Evolutionary conservation across 2,329 filamentous ascomycete genomes (phyloP), one percentile per base, ranked within the genome.

Genomic region (Drechslerella dactyloides): DNA sequence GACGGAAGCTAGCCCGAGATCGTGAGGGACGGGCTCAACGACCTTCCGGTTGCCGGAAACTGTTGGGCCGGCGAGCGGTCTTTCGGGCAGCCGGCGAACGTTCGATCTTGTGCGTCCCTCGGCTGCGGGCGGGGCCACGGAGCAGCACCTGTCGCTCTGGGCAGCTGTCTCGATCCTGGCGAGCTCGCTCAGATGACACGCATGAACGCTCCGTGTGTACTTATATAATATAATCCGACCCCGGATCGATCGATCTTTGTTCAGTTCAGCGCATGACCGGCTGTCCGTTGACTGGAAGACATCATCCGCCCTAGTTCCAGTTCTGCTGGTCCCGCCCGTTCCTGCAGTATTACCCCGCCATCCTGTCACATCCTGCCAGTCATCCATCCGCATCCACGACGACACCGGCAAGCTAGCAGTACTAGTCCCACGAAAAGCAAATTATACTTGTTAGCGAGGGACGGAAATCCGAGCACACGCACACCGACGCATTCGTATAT

Each of bases 61-160:
- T 33, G 27, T 33, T 33, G 27, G 27, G 27, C 27, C 27, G 27
- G 19, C 27, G 19, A 27, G 17, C 42, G 24, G 30, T 35, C n/a
- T 33, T 23, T 35, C 37, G 40, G 23, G 56, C 48, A 56, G 56
- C 63, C 46, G 56, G 27, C 24, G 40, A 69, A 56, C 56, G 57
- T 57, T 56, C 52, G 57, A 69, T 61, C 64, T 69, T 57, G 61
- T 69, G 64, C 64, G 52, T 23, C 64, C 56, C 57, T 57, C 64
- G 27, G 27, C 64, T 57, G 56, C 64, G 37, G 8, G 21, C 17
- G n/a, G n/a, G n/a, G 27, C 40, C 13, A 30, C 17, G n/a, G 37
- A 30, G 37, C 44, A 42, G 24, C 19, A 59, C 58, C 52, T 64
- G 59, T 63, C 65, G 65, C 65, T 46, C 53, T 59, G 53, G 66